A percentile compares a stretch with the other conserved stretches of the same genome.
phyloP scores from a whole-genome alignment of 345 rosid species.

The Combretum micranthum region DNA sequence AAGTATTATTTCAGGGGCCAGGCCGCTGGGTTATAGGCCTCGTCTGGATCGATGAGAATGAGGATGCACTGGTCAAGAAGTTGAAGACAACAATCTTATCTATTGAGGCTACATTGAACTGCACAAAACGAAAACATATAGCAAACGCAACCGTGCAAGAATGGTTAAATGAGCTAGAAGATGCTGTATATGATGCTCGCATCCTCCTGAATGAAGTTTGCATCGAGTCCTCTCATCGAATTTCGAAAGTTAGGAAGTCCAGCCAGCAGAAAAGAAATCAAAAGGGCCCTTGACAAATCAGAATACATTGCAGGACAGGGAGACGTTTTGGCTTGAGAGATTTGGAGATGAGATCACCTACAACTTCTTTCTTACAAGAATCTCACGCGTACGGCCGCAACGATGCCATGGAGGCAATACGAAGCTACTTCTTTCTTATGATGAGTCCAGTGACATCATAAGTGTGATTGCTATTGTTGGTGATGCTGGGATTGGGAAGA shows the following conservation, averaged over 20 bases:
- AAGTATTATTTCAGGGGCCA: slow-evolving; percentile 11
- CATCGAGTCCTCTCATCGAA: background rate
- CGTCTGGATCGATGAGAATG: background rate
- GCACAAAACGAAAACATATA: slow-evolving; percentile 13
- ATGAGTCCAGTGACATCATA: background rate
- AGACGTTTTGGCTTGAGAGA: too few species aligned
- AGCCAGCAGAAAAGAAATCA: background rate
- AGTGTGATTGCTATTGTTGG: slow-evolving; percentile 1
- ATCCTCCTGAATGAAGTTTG: slow-evolving; percentile 12
- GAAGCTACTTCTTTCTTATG: slow-evolving; percentile 6
- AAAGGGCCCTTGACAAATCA: slow-evolving; percentile 2
- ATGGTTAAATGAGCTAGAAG: slow-evolving; percentile 17
- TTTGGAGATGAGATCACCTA: too few species aligned
- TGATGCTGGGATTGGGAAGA: slow-evolving; percentile 13
- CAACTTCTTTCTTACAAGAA: too few species aligned
- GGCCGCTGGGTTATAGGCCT: background rate
- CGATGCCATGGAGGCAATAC: too few species aligned
- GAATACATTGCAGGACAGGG: slow-evolving; percentile 1
- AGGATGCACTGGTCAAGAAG: background rate
- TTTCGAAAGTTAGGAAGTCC: too few species aligned
- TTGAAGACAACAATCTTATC: slow-evolving; percentile 1
- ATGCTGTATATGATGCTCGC: slow-evolving; percentile 9
- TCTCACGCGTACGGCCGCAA: too few species aligned
- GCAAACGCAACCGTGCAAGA: background rate
- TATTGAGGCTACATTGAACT: slow-evolving; percentile 6